Evolutionary conservation across 2,329 filamentous ascomycete species (phyloP), one percentile per base, ranked within the genome.

Genomic region (Fusarium fujikuroi): DNA sequence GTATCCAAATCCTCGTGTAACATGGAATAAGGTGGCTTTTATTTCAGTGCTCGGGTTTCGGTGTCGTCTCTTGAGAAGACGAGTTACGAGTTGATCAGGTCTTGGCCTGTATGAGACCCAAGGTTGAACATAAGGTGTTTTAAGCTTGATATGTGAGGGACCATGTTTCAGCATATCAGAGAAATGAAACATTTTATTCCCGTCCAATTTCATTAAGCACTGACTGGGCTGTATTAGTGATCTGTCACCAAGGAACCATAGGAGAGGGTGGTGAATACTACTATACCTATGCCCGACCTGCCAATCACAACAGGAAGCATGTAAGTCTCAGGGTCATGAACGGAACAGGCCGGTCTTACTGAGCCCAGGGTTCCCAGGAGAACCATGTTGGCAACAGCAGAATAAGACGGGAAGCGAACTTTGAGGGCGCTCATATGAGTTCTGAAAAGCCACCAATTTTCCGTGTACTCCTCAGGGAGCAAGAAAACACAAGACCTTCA

Each of bases 341-440:
- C 23, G 30, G 49, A 44, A 50, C 43, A 58, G 28, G 16, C 36
- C 23, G 30, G 50, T 49, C n/a, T 44, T 37, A 32, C 23, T 52
- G 42, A 62, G 32, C 30, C 66, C 65, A 69, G 58, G 44, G 50
- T 68, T 61, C 25, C 28, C 23, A 59, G 42, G n/a, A 61, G 44
- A 69, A 65, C 65, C 65, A 69, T 59, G 52, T 42, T 43, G 25
- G 36, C 30, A 40, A 25, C 21, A 44, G 43, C 37, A 40, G 47
- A 54, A 53, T 42, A 52, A 58, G 40, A 30, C 44, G 37, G 61
- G 58, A 68, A 64, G 54, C 66, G 62, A 64, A 40, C 60, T 42
- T 32, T 40, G 49, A 64, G 60, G 70, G 60, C 66, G 56, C 65
- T 72, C 42, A 54, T 56, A 44, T 69, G 70, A 72, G 69, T 53